Evolutionary conservation across 2,329 filamentous ascomycete genomes (phyloP), one percentile per base, ranked within the genome.

Genomic region (Claviceps quebecensis): DNA sequence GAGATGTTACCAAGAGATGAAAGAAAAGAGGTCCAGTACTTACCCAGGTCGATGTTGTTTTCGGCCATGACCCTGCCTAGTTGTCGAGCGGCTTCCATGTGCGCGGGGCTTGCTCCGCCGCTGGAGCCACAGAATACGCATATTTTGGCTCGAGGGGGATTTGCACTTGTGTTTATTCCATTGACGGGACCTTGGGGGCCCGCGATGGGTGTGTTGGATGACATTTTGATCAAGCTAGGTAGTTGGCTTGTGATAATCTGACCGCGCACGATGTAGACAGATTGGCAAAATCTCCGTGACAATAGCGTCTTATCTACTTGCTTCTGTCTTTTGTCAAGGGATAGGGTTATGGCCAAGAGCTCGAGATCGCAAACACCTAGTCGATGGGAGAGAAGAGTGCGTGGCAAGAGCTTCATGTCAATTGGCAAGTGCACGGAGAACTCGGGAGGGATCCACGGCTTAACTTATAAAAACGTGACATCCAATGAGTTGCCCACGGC

Each of bases 91-190:
- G 88, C 83, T 65, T 83, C 81, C 61, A 94, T 69, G 67, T 96
- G 87, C 4, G 75, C 76, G 14, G 87, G 82, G 55, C 80, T 84
- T 49, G 74, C 81, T 48, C 93, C 93, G 16, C 77, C 67, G 8
- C 80, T 84, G 49, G 93, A 81, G 63, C 91, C 93, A 72, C 93
- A 97, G 77, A 95, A 97, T 58, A 97, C 91, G 67, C 88, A 95
- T 65, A 96, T 84, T 57, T 87, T 87, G 54, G 84, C 71, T 56
- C 67, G 70, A 48, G 67, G 62, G 34, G 14, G 8, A 17, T 26
- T 38, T 36, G 19, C 7, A 17, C 36, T 29, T 19, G 60, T 60
- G 55, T 61, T 34, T 13, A 45, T 36, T 19, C 59, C 57, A 48
- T 59, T 60, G 17, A 51, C 57, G 14, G 59, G 52, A 54, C 58